Evolutionary conservation across 257 asterid species (phyloP), one percentile per base, ranked within the genome.

Genomic region (Przewalskia tangutica): DNA sequence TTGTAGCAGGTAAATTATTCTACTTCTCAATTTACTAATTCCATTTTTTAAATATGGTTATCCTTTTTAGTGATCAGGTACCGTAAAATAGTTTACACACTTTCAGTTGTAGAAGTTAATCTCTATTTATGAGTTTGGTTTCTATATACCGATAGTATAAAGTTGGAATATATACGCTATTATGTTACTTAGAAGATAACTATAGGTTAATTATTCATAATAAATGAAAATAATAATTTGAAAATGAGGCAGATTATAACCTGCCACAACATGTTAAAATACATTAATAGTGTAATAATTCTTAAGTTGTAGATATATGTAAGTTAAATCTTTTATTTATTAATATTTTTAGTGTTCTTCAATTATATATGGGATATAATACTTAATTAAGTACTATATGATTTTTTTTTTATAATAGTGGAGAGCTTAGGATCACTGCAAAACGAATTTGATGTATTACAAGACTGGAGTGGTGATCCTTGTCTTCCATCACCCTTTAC

Each of bases 401-500:
- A 3, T 73, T 5, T 67, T 48, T 2, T 60, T 79, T 44, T 38
- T 27, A 23, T 27, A 32, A 1, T 17, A 90, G 96, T 89, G 82
- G 80, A 77, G 64, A 92, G 92, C 12, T 76, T 93, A 77, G 65
- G 54, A 77, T 77, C 83, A 9, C 80, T 93, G 62, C 91, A 84
- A 88, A 27, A 53, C 0, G 81, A 81, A 2, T 93, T 88, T 44
- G 81, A 50, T 0, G 81, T 59, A 60, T 84, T 93, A 55, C 80
- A 82, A 84, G 85, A 68, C 3, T 38, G 42, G 96, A 81, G 82
- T 2, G 97, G 95, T 0, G 97, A 93, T 82, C 97, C 97, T 13
- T 93, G 97, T 84, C 92, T 91, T 67, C 97, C 97, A 13, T 82
- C 93, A 8, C 88, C 91, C 2, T 89, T 82, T 81, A 14, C 92